Conservation (phyloP, 306 rosid species). For the Fragaria vesca region DNA sequence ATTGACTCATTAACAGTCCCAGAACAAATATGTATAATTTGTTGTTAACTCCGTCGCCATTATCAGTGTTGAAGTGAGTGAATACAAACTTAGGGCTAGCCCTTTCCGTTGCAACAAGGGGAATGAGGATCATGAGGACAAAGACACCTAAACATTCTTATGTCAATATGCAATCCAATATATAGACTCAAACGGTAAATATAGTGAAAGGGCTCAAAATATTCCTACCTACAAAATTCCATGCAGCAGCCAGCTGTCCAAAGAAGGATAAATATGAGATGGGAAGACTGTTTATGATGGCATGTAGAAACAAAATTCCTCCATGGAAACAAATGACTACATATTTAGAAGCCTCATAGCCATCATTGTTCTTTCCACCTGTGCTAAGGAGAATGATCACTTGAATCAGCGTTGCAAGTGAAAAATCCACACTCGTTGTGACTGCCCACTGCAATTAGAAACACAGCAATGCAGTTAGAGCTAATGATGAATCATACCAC, state of each 20-base stretch:
- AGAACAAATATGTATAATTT: conserved; percentile 73
- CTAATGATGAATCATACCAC: conserved; percentile 12
- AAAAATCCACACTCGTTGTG: conserved; percentile 86
- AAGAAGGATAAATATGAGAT: conserved; percentile 77
- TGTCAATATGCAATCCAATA: conserved; percentile 24
- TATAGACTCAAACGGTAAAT: conserved; percentile 8
- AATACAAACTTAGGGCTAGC: conserved; percentile 85
- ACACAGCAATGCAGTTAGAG: conserved; percentile 30
- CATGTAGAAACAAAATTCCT: conserved; percentile 71
- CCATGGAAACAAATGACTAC: conserved; percentile 66
- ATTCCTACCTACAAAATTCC: conserved; percentile 77
- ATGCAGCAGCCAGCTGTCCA: conserved; percentile 83
- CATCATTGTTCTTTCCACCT: conserved; percentile 83
- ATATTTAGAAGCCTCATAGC: conserved; percentile 75
- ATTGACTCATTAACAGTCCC: conserved; percentile 95
- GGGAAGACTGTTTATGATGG: conserved; percentile 76
- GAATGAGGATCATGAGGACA: conserved; percentile 78
- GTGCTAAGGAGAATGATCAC: conserved; percentile 91
- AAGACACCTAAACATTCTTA: conserved; percentile 62
- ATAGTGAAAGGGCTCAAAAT: conserved; percentile 9
- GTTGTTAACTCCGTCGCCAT: conserved; percentile 67
- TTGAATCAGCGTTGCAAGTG: conserved; percentile 81
- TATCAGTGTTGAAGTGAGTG: conserved; percentile 87
- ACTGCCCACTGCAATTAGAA: conserved; percentile 91
- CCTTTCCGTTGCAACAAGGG: conserved; percentile 71